Percentiles rank a stretch among this genome's conserved stretches.
Conservation (phyloP, 2,329 filamentous ascomycete genomes). For the Apiospora saccharicola region DNA sequence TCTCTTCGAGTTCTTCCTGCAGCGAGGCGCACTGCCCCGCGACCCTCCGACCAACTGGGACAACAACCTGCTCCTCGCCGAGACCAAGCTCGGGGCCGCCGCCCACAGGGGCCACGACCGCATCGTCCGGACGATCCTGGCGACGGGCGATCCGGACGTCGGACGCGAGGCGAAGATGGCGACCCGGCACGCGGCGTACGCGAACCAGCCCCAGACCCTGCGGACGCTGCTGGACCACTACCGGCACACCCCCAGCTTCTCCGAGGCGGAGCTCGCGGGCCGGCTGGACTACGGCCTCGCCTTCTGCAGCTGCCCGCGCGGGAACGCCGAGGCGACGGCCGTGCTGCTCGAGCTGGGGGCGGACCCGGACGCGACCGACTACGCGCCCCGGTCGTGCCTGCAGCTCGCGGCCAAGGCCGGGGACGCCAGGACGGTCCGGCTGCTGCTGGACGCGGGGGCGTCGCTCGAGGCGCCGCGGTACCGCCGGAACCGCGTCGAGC, state of each 20-base stretch:
- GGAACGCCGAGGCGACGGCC: background rate
- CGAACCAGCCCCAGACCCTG: background rate
- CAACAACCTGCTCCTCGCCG: background rate
- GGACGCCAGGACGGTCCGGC: background rate
- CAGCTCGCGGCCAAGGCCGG: background rate
- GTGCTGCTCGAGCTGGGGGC: conserved; percentile 9
- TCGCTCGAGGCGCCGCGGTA: background rate
- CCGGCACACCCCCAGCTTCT: background rate
- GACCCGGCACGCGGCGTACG: background rate
- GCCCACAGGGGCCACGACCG: conserved; percentile 12
- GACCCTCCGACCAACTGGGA: background rate
- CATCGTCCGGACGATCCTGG: conserved; percentile 11
- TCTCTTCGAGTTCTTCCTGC: background rate
- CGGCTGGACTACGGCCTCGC: background rate
- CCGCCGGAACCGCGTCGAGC: background rate
- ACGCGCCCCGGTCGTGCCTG: conserved; percentile 1
- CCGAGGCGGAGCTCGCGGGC: background rate
- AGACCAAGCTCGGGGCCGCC: background rate
- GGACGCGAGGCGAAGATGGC: background rate
- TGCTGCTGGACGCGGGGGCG: background rate
- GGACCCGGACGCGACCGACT: background rate
- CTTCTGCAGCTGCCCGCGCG: conserved; percentile 1
- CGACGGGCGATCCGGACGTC: too few relatives aligned
- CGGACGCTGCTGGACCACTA: background rate
- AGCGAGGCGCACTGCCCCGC: background rate